These are phyloP conservation scores for Coriaria nepalensis DNA, from an alignment of 306 rosid genomes.

Conservation along the genomic window DNA sequence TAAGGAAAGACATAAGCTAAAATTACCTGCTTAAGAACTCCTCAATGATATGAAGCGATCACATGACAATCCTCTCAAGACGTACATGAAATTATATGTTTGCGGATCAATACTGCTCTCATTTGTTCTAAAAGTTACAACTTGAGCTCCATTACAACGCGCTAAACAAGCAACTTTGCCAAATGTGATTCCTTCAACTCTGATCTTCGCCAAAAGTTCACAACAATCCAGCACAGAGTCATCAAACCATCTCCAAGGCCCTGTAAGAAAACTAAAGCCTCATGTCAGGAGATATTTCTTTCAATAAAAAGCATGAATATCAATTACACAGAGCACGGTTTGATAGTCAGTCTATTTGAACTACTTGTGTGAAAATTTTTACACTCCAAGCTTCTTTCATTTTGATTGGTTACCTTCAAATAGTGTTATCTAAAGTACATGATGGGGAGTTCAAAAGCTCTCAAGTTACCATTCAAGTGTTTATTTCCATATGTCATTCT, in stretches of 20 bases:
- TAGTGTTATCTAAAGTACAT: too few species aligned
- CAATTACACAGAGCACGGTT: too few species aligned
- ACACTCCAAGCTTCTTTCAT: too few species aligned
- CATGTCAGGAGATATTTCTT: background rate
- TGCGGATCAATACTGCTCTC: conserved; percentile 38
- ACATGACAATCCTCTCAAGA: conserved; percentile 51
- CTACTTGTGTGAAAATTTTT: too few species aligned
- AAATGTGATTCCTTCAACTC: conserved; percentile 65
- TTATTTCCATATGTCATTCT: too few species aligned
- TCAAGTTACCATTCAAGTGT: too few species aligned
- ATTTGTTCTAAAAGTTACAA: conserved; percentile 42
- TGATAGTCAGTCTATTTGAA: too few species aligned
- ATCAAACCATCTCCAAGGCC: conserved; percentile 98
- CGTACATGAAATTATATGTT: conserved; percentile 30
- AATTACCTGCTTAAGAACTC: conserved; percentile 54
- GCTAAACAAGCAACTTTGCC: conserved; percentile 92
- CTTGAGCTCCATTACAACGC: conserved; percentile 77
- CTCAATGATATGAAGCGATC: conserved; percentile 61
- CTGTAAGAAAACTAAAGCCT: conserved; percentile 20
- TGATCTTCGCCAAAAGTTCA: conserved; percentile 56
- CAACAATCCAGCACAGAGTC: conserved; percentile 94
- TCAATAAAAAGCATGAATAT: too few species aligned
- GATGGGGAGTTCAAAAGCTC: too few species aligned
- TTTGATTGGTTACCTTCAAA: too few species aligned
- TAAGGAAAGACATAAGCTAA: conserved; percentile 5